Evolutionary conservation across 257 asterid genomes (phyloP).

Genomic region (Plantago elongata): DNA sequence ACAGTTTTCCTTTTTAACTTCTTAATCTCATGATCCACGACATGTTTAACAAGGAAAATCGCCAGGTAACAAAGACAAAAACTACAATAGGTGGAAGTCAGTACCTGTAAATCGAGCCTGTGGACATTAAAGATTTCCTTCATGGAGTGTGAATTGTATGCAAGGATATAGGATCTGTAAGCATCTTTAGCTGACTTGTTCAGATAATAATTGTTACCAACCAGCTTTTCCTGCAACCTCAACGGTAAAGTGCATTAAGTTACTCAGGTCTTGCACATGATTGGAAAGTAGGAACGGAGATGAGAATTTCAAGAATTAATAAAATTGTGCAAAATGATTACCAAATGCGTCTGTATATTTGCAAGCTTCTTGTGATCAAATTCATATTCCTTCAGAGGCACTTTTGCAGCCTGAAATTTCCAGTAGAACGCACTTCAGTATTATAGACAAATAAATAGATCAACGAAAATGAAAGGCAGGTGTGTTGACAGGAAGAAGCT

Average conservation of each 20-base stretch:
- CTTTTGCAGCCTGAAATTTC: constrained; percentile 76
- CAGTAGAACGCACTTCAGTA: constrained; percentile 15
- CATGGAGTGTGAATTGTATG: constrained; percentile 91
- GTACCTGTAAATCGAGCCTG: constrained; percentile 82
- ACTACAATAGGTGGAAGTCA: not conserved
- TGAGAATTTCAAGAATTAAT: constrained; percentile 1
- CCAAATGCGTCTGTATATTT: constrained; percentile 84
- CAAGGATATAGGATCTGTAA: constrained; percentile 74
- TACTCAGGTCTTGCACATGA: too few relatives aligned
- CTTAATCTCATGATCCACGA: too few relatives aligned
- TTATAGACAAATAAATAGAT: not conserved
- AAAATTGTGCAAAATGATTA: constrained; percentile 26
- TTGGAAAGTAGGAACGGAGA: not conserved
- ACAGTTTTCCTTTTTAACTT: too few relatives aligned
- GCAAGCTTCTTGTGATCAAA: constrained; percentile 66
- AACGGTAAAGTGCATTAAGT: too few relatives aligned
- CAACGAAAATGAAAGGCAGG: too few relatives aligned
- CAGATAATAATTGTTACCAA: constrained; percentile 61
- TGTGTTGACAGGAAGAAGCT: too few relatives aligned
- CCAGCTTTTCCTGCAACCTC: constrained; percentile 59
- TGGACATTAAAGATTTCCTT: constrained; percentile 89
- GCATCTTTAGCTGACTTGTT: constrained; percentile 94
- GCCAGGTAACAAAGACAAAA: too few relatives aligned
- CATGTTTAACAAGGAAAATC: too few relatives aligned
- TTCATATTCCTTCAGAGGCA: constrained; percentile 82